A percentile compares a stretch with the other conserved stretches of the same genome.
These are phyloP conservation scores for Plectosphaerella plurivora DNA, from an alignment of 2,329 filamentous ascomycete genomes.

Conservation along the genomic window DNA sequence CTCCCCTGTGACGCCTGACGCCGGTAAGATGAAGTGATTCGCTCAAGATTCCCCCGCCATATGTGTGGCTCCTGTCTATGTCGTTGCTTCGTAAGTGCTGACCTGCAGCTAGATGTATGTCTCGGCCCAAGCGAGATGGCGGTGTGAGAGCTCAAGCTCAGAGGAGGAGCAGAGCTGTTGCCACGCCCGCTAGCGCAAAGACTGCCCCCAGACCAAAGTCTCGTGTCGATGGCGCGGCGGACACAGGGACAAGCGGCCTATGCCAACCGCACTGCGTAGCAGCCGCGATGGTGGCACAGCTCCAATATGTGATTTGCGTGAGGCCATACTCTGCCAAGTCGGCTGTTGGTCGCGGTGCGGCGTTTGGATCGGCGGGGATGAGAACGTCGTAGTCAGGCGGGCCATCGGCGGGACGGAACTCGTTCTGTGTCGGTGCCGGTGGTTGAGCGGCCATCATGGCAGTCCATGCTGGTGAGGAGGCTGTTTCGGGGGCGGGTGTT, in stretches of 20 bases:
- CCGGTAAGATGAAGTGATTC: not conserved
- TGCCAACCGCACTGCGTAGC: conserved; percentile 13
- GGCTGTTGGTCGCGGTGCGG: conserved; percentile 9
- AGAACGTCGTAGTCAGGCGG: conserved; percentile 12
- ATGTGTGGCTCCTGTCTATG: not conserved
- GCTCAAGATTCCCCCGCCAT: not conserved
- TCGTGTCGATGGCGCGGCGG: not conserved
- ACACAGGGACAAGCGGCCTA: conserved; percentile 9
- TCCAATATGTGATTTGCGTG: conserved; percentile 11
- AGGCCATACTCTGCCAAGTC: conserved; percentile 12
- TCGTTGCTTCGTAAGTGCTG: conserved; percentile 8
- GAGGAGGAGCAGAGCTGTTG: not conserved
- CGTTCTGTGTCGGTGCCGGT: not conserved
- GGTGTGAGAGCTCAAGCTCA: not conserved
- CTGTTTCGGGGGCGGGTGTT: not conserved
- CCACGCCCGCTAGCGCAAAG: not conserved
- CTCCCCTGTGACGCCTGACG: not conserved
- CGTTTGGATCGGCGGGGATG: conserved; percentile 9
- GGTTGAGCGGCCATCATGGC: not conserved
- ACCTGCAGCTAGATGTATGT: not conserved
- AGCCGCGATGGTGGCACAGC: conserved; percentile 8
- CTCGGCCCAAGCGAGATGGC: not conserved
- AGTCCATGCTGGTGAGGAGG: not conserved
- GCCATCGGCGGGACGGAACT: conserved; percentile 1
- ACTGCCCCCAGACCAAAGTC: not conserved